These are phyloP conservation scores for Lenwebbia sp. DNA, from an alignment of 345 rosid species.

Conservation along the genomic window DNA sequence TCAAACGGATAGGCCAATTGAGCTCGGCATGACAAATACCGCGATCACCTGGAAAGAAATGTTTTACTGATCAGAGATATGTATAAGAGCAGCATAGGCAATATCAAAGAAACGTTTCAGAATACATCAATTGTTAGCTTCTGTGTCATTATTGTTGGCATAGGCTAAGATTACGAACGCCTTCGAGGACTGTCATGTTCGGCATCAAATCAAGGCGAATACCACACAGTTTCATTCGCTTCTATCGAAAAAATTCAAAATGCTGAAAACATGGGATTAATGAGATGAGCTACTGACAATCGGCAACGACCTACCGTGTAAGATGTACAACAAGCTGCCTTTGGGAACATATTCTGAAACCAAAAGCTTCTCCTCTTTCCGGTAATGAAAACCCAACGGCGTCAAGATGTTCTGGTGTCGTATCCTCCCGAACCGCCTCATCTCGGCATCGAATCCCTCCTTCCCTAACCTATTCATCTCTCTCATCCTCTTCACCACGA, in stretches of 20 bases:
- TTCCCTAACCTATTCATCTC: slow-evolving; percentile 56
- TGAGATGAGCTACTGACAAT: background rate
- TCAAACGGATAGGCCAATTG: slow-evolving; percentile 54
- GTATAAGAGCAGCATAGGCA: background rate
- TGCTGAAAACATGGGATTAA: background rate
- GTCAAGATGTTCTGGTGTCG: slow-evolving; percentile 57
- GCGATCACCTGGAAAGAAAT: slow-evolving; percentile 23
- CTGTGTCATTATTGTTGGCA: background rate
- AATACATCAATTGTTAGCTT: background rate
- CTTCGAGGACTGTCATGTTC: background rate
- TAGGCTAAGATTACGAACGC: background rate
- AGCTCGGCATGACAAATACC: slow-evolving; percentile 41
- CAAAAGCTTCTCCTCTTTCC: slow-evolving; percentile 79
- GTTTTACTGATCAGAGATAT: background rate
- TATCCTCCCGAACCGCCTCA: slow-evolving; percentile 54
- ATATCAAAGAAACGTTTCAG: background rate
- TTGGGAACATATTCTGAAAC: slow-evolving; percentile 71
- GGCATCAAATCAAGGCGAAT: background rate
- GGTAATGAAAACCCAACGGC: slow-evolving; percentile 74
- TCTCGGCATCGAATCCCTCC: slow-evolving; percentile 57
- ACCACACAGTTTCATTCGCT: background rate
- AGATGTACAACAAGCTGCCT: slow-evolving; percentile 65
- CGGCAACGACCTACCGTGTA: slow-evolving; percentile 49
- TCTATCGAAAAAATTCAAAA: background rate
- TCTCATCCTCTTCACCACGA: slow-evolving; percentile 81